Evolutionary conservation across 306 rosid species (phyloP), one percentile per base, ranked within the genome.

Genomic region (Citrullus amarus): DNA sequence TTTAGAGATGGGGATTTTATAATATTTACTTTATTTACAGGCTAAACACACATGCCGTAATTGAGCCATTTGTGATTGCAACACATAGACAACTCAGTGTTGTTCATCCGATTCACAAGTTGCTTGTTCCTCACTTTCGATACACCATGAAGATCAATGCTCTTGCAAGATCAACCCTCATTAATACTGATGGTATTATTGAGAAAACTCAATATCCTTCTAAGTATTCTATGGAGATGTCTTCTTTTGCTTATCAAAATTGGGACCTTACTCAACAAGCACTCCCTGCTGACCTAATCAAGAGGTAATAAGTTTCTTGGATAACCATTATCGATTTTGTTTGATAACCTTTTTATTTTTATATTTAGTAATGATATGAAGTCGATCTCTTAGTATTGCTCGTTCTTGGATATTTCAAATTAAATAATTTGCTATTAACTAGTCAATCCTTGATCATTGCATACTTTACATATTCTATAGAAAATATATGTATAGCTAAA

Each of bases 221-320:
- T 0, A 90, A 83, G 79, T 93, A 85, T 79, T 73, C 88, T 9
- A 76, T 91, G 90, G 96, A 70, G 18, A 22, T 70, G 57, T 70
- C 76, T 22, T 70, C 58, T 6, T 6, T 6, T 25, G 39, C 20
- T 20, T 70, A 70, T 0, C 12, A 46, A n/a, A 25, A 3, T 46
- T 70, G 76, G 76, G 13, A 6, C 6, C 90, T 93, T 77, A 86
- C 87, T 2, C 92, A 89, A 4, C 92, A 90, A 84, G 92, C 97
- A 44, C 85, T 93, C 12, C 97, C 98, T 2, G 75, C 3, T 25
- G 28, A 25, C 28, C 28, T 25, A 25, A 25, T 25, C 28, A 25
- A 25, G 28, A 25, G 28, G 28, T 25, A 25, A 25, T 25, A 25
- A 0, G 28, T 25, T 25, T 25, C 1, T 25, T 25, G 28, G 28